These are phyloP conservation scores for Penicillium bialowiezense DNA, from an alignment of 495 filamentous ascomycete genomes.

Conservation along the genomic window DNA sequence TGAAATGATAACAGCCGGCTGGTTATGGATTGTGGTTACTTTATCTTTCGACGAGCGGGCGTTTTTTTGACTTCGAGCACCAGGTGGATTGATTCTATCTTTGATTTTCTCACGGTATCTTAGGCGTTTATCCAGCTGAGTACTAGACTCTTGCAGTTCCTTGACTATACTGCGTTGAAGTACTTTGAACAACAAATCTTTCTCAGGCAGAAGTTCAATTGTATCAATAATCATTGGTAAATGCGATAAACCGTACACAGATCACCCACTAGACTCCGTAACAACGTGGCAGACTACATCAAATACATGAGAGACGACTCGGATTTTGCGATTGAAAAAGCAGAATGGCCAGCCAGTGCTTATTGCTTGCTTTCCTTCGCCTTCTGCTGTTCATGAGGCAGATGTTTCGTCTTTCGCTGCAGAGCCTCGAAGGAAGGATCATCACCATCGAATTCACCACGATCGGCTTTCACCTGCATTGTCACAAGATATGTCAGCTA, in stretches of 20 bases:
- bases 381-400: slow-evolving; percentile 17
- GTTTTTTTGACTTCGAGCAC: slow-evolving; percentile 16
- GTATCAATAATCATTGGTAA: slow-evolving; percentile 2
- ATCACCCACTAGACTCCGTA: neutral
- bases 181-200: too few species aligned
- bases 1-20: slow-evolving; percentile 55
- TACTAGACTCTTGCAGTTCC: neutral
- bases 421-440: slow-evolving; percentile 46
- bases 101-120: slow-evolving; percentile 9
- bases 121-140: slow-evolving; percentile 14
- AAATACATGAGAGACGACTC: neutral
- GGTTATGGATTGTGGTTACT: neutral
- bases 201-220: too few species aligned
- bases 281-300: neutral
- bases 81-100: slow-evolving; percentile 1
- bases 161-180: too few species aligned
- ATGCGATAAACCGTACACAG: neutral
- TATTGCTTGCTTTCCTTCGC: slow-evolving; percentile 13
- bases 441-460: slow-evolving; percentile 47
- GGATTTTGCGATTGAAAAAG: neutral
- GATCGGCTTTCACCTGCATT: slow-evolving; percentile 63
- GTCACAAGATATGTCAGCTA: neutral
- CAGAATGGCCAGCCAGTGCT: neutral
- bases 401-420: slow-evolving; percentile 50
- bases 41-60: slow-evolving; percentile 22